Percentiles rank a stretch among this genome's conserved stretches.
Conservation (phyloP, 306 rosid species). For the Inga oerstediana region DNA sequence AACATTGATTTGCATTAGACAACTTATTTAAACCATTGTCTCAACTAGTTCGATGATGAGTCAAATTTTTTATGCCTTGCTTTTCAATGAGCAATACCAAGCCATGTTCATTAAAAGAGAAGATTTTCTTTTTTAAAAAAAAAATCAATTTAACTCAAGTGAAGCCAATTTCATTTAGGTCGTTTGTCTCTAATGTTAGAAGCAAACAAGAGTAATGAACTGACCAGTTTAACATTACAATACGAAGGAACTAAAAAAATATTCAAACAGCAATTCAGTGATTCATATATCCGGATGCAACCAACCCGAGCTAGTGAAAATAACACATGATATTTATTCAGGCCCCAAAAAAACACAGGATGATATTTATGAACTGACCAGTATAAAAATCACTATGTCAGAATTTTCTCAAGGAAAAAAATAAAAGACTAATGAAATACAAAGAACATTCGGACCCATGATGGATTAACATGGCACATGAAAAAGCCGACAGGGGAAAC, state of each 20-base stretch:
- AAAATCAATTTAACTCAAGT: too few relatives aligned
- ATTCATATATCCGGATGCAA: not conserved
- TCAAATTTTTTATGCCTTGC: too few relatives aligned
- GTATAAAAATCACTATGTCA: conserved; percentile 55
- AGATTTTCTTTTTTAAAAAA: too few relatives aligned
- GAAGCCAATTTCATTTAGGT: too few relatives aligned
- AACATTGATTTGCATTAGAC: too few relatives aligned
- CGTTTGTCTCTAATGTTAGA: not conserved
- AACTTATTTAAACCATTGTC: too few relatives aligned
- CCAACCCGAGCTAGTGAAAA: not conserved
- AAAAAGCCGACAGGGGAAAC: conserved; percentile 52
- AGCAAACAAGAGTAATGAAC: not conserved
- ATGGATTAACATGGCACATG: conserved; percentile 50
- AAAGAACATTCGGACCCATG: conserved; percentile 63
- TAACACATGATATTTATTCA: conserved; percentile 44
- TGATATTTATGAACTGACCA: conserved; percentile 55
- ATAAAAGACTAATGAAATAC: conserved; percentile 51
- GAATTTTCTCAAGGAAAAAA: conserved; percentile 35
- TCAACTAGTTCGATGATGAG: too few relatives aligned
- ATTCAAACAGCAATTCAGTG: not conserved
- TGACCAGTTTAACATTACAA: not conserved
- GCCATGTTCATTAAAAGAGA: too few relatives aligned
- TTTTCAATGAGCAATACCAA: too few relatives aligned
- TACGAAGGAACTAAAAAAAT: not conserved
- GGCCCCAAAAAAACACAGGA: conserved; percentile 5